phyloP scores from a whole-genome alignment of 2,329 filamentous ascomycete species.

The Trichocomaceae sp. region DNA sequence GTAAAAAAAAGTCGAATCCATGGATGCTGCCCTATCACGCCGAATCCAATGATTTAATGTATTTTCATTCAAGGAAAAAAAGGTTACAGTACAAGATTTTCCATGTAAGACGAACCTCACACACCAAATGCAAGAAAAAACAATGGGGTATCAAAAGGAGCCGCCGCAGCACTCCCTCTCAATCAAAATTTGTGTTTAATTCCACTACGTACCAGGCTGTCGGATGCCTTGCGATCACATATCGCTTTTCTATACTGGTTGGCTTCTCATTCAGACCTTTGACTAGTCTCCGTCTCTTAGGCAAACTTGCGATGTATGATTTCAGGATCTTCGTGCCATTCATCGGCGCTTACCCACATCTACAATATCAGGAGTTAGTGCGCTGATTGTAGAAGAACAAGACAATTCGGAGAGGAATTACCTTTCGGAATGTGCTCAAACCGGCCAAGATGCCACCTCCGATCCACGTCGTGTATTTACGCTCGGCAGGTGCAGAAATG shows the following conservation, averaged over 20 bases:
- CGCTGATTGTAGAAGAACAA: neutral
- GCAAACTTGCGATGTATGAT: slow-evolving; percentile 98
- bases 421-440: slow-evolving; percentile 97
- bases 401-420: slow-evolving; percentile 36
- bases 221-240: neutral
- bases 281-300: slow-evolving; percentile 31
- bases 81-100: slow-evolving; percentile 15
- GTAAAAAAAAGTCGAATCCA: neutral
- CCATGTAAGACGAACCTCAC: slow-evolving; percentile 10
- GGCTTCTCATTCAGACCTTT: neutral
- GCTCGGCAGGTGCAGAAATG: slow-evolving; percentile 94
- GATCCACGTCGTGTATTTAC: slow-evolving; percentile 99
- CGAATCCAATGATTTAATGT: neutral
- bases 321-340: slow-evolving; percentile 99
- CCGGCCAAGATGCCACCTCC: slow-evolving; percentile 95
- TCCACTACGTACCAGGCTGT: slow-evolving; percentile 1
- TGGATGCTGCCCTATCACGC: neutral
- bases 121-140: slow-evolving; percentile 14
- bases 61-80: slow-evolving; percentile 5
- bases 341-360: slow-evolving; percentile 99
- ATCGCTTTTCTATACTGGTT: neutral
- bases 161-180: slow-evolving; percentile 6
- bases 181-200: slow-evolving; percentile 7
- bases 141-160: slow-evolving; percentile 14
- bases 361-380: slow-evolving; percentile 30